These are phyloP conservation scores for Colletotrichum tropicicola DNA, from an alignment of 2,329 filamentous ascomycete genomes.

Conservation along the genomic window DNA sequence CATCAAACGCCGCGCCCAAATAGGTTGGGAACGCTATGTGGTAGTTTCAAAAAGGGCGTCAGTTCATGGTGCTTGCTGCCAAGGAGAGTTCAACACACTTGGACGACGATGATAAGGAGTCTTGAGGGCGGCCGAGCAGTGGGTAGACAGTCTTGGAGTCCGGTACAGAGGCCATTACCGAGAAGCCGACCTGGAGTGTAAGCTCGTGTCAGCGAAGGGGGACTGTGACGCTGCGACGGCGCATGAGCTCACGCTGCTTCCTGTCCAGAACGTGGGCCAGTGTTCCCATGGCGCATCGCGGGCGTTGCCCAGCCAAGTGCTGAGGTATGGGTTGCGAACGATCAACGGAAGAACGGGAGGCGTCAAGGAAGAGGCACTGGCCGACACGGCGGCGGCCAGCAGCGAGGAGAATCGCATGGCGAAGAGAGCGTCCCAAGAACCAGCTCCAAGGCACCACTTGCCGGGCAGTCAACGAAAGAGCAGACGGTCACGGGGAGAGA, in stretches of 20 bases:
- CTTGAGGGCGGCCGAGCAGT: conserved; percentile 60
- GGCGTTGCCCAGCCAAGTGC: conserved; percentile 71
- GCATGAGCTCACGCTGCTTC: conserved; percentile 59
- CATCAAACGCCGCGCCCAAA: conserved; percentile 55
- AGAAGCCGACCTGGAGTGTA: conserved; percentile 53
- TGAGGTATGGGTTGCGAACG: conserved; percentile 69
- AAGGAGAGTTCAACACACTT: conserved; percentile 29
- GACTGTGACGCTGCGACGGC: conserved; percentile 1
- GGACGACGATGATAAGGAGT: conserved; percentile 48
- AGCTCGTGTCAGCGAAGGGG: conserved; percentile 12
- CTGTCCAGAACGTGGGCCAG: conserved; percentile 90
- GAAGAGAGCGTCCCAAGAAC: not conserved
- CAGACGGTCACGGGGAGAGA: not conserved
- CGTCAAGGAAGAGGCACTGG: conserved; percentile 60
- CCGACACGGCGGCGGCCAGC: conserved; percentile 42
- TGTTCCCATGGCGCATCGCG: conserved; percentile 79
- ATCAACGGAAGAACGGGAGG: conserved; percentile 66
- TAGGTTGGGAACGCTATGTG: conserved; percentile 52
- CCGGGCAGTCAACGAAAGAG: not conserved
- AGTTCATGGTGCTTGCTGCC: not conserved
- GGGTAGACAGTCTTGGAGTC: conserved; percentile 55
- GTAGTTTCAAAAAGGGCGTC: conserved; percentile 39
- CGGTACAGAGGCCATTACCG: conserved; percentile 57
- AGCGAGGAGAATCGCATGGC: conserved; percentile 40
- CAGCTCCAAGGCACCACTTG: not conserved